phyloP scores from a whole-genome alignment of 768 basidiomycete species.

The Collybia sp. region DNA sequence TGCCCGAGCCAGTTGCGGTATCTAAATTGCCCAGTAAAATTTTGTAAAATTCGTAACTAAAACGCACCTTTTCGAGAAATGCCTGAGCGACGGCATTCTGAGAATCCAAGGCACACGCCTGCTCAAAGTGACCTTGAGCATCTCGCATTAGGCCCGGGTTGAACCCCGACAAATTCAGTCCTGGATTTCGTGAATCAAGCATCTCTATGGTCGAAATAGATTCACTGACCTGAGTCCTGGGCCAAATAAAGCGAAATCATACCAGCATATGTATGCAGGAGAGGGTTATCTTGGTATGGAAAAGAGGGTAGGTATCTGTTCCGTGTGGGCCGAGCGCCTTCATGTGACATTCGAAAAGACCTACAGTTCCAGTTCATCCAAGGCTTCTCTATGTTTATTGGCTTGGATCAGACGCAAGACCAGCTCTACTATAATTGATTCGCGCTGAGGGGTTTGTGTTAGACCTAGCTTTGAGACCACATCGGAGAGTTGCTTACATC shows the following conservation, averaged over 20 bases:
- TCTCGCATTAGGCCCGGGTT: slow-evolving; percentile 38
- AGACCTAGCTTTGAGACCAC: too few relatives aligned
- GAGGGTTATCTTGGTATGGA: slow-evolving; percentile 79
- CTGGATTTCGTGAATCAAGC: slow-evolving; percentile 2
- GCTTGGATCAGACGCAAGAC: slow-evolving; percentile 59
- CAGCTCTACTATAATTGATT: slow-evolving; percentile 71
- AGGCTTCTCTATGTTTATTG: slow-evolving; percentile 59
- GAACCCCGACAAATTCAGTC: slow-evolving; percentile 10
- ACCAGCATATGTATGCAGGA: slow-evolving; percentile 81
- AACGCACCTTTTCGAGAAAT: slow-evolving; percentile 48
- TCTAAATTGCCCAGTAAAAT: slow-evolving; percentile 4
- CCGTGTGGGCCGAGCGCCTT: slow-evolving; percentile 2
- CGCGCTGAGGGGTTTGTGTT: slow-evolving; percentile 48
- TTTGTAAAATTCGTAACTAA: not conserved
- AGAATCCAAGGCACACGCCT: slow-evolving; percentile 55
- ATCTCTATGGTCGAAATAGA: not conserved
- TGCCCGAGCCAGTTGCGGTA: slow-evolving; percentile 5
- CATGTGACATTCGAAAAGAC: not conserved
- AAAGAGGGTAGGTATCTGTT: slow-evolving; percentile 80
- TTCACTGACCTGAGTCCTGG: slow-evolving; percentile 24
- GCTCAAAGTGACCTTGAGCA: slow-evolving; percentile 63
- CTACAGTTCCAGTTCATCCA: slow-evolving; percentile 85
- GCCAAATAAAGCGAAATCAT: slow-evolving; percentile 64
- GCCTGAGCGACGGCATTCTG: slow-evolving; percentile 45
- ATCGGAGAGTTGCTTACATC: slow-evolving; percentile 42